Evolutionary conservation across 768 basidiomycete genomes (phyloP).

Genomic region (Mycena floridula): DNA sequence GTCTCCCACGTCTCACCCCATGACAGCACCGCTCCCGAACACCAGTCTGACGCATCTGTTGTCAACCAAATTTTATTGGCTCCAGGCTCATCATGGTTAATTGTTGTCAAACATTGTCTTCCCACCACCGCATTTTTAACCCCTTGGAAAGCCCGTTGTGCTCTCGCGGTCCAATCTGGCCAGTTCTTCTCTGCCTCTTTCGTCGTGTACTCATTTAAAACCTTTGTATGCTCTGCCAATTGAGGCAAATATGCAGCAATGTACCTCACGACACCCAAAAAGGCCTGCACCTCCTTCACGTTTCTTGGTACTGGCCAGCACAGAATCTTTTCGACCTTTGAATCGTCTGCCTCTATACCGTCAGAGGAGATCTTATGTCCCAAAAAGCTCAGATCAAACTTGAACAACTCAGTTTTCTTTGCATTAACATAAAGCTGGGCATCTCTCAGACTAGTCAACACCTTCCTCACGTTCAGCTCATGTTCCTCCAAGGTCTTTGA

Average conservation of each 20-base stretch:
- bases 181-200: conserved; percentile 8
- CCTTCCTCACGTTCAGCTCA: conserved; percentile 9
- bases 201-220: conserved; percentile 12
- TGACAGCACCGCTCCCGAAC: conserved; percentile 16
- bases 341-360: conserved; percentile 17
- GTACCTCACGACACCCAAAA: conserved; percentile 19
- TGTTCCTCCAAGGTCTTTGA: conserved; percentile 26
- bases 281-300: conserved; percentile 12
- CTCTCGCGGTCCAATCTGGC: conserved; percentile 10
- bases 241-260: too few relatives aligned
- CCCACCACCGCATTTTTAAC: conserved; percentile 18
- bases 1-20: conserved; percentile 18
- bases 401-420: conserved; percentile 13
- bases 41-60: conserved; percentile 18
- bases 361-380: conserved; percentile 20
- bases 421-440: conserved; percentile 16
- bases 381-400: conserved; percentile 13
- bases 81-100: conserved; percentile 20
- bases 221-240: too few relatives aligned
- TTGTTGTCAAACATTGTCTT: conserved; percentile 17
- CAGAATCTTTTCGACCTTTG: too few relatives aligned
- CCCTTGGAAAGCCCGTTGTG: conserved; percentile 14
- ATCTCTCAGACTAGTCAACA: conserved; percentile 14
- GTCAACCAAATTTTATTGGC: conserved; percentile 23
- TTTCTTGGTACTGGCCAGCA: conserved; percentile 14